Conservation (phyloP, 2,329 filamentous ascomycete genomes). For the Pestalotiopsis sp. region DNA sequence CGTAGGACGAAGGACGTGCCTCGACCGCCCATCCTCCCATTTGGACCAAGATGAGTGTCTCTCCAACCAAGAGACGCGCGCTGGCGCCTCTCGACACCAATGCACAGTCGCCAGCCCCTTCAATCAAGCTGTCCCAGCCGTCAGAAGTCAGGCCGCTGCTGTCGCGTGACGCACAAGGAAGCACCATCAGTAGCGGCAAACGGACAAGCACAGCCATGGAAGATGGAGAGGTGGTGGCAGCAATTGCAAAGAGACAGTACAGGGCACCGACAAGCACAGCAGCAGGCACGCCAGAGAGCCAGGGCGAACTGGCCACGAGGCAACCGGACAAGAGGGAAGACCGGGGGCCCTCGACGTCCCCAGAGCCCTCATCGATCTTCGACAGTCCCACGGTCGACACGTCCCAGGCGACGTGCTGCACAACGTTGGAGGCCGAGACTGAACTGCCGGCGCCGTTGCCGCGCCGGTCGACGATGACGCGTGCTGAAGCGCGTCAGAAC, state of each 20-base stretch:
- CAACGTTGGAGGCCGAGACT: slow-evolving; percentile 50
- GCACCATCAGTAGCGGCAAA: neutral
- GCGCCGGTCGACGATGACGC: slow-evolving; percentile 40
- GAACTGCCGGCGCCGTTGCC: slow-evolving; percentile 21
- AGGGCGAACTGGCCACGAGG: neutral
- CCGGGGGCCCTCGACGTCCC: slow-evolving; percentile 2
- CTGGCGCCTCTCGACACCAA: slow-evolving; percentile 31
- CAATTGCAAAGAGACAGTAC: neutral
- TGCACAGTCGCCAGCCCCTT: slow-evolving; percentile 22
- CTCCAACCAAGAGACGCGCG: slow-evolving; percentile 32
- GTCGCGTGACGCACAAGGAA: neutral
- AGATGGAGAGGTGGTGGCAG: neutral
- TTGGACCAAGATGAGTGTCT: slow-evolving; percentile 24
- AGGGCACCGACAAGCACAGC: neutral
- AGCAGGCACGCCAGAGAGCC: neutral
- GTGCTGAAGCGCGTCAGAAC: slow-evolving; percentile 60
- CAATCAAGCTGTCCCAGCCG: neutral
- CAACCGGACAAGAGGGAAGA: neutral
- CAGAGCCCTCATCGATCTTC: slow-evolving; percentile 49
- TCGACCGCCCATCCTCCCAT: neutral
- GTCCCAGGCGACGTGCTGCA: slow-evolving; percentile 46
- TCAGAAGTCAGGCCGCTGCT: neutral
- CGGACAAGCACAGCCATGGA: neutral
- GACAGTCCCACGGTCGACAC: slow-evolving; percentile 50
- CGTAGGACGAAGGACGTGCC: no score